A percentile compares a stretch with the other conserved stretches of the same genome.
These are phyloP conservation scores for Daucus carota DNA, from an alignment of 129 eudicot species.

Conservation along the genomic window DNA sequence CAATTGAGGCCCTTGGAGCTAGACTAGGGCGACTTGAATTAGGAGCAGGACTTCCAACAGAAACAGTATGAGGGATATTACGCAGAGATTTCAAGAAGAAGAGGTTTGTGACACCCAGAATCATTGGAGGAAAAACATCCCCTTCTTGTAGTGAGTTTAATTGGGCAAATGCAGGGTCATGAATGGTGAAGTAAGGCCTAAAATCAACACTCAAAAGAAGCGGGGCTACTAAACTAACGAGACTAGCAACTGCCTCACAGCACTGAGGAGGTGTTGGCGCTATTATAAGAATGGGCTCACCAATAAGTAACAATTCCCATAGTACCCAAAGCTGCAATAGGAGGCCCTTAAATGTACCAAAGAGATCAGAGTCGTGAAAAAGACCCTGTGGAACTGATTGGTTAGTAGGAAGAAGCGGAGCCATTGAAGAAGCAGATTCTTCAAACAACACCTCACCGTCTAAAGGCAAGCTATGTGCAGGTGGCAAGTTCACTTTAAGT, in stretches of 20 bases:
- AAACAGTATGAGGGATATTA: conserved; percentile 66
- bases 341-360: conserved; percentile 69
- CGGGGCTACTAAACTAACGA: conserved; percentile 85
- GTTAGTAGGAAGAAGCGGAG: conserved; percentile 88
- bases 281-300: conserved; percentile 85
- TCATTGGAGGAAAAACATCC: conserved; percentile 66
- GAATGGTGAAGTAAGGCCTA: conserved; percentile 95
- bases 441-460: conserved; percentile 51
- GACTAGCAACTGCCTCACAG: conserved; percentile 92
- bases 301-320: conserved; percentile 82
- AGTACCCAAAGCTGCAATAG: conserved; percentile 85
- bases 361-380: conserved; percentile 86
- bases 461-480: conserved; percentile 77
- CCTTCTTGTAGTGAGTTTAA: conserved; percentile 76
- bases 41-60: conserved; percentile 74
- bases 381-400: conserved; percentile 87
- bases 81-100: conserved; percentile 84
- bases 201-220: conserved; percentile 84
- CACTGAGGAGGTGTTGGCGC: conserved; percentile 97
- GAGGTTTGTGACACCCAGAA: conserved; percentile 89
- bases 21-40: conserved; percentile 46
- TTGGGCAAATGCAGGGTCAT: conserved; percentile 65
- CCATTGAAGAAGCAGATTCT: conserved; percentile 70
- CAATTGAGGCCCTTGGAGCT: conserved; percentile 46
- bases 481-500: conserved; percentile 84